phyloP scores from a whole-genome alignment of 441 rosid genomes.

The Viola pubescens region DNA sequence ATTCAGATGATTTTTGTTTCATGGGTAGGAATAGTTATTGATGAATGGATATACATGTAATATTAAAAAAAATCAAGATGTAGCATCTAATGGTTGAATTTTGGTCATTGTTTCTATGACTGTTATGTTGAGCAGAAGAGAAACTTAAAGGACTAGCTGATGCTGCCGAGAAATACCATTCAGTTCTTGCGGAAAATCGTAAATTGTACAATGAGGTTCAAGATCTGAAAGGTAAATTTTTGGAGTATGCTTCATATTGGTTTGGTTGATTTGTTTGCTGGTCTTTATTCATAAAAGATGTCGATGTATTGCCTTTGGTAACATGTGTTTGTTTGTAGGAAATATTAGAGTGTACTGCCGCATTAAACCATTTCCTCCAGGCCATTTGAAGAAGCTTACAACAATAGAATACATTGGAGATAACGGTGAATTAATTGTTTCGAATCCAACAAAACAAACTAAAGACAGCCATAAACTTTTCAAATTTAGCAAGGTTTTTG shows the following conservation, averaged over 20 bases:
- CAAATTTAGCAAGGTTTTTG: conserved; percentile 32
- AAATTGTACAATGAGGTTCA: conserved; percentile 31
- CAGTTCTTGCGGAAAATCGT: conserved; percentile 32
- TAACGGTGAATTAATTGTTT: conserved; percentile 29
- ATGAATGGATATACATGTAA: background rate
- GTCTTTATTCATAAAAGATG: conserved; percentile 16
- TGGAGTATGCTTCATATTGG: background rate
- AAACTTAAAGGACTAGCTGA: conserved; percentile 27
- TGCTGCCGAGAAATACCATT: conserved; percentile 30
- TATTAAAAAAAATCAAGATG: background rate
- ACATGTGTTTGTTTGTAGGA: conserved; percentile 14
- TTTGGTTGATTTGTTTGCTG: background rate
- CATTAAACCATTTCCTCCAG: conserved; percentile 26
- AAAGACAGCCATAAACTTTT: conserved; percentile 25
- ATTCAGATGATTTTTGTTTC: conserved; percentile 21
- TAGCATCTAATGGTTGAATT: background rate
- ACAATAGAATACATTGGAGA: conserved; percentile 29
- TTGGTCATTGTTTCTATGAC: background rate
- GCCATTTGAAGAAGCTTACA: conserved; percentile 26
- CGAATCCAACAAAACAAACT: conserved; percentile 27
- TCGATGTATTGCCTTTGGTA: conserved; percentile 19
- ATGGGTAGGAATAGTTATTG: conserved; percentile 17
- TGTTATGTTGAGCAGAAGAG: conserved; percentile 16
- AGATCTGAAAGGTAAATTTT: conserved; percentile 27
- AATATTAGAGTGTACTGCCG: conserved; percentile 34